Evolutionary conservation across 345 rosid species (phyloP), one percentile per base, ranked within the genome.

Genomic region (Populus euphratica): DNA sequence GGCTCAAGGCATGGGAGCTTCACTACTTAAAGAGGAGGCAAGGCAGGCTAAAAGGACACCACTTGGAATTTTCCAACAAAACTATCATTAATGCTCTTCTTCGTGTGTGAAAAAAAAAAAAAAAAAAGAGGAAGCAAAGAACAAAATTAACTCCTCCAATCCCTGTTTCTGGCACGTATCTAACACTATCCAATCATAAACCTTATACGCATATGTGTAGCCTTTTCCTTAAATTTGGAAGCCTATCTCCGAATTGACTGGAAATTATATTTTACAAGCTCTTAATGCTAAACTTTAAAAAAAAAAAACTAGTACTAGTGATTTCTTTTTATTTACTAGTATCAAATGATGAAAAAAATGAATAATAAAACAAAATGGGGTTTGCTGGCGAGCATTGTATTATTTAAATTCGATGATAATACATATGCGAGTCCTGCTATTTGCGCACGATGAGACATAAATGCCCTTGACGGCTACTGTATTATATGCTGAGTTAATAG

Each of bases 1-100:
- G 75, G 4, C 41, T 4, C 1, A 9, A 29, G 16, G 16, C 25
- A 14, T 33, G 77, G 50, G 54, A 20, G 56, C 47, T 6, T 4
- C 74, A 25, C 41, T 79, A 74, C 82, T 79, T 79, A 79, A 74
- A 79, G 78, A 43, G 74, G 49, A 69, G 52, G 74, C 36, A 52
- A 49, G 76, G 73, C 9, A 33, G 17, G 61, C 29, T 29, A 6
- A 12, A 65, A 65, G 82, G 82, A 76, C 36, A 50, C 31, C 14
- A 35, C 17, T 61, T 14, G 76, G 61, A 75, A 62, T 47, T 63
- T 78, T 61, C 38, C 73, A 73, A 72, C 20, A 18, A 54, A 36
- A 10, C 59, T 33, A 67, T 68, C 41, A 36, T 76, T 68, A n/a
- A 0, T 76, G 5, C 36, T 4, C 65, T n/a, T 9, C 5, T 50